Conservation (phyloP, 352 stramenopile genomes). For the Albugo candida region DNA sequence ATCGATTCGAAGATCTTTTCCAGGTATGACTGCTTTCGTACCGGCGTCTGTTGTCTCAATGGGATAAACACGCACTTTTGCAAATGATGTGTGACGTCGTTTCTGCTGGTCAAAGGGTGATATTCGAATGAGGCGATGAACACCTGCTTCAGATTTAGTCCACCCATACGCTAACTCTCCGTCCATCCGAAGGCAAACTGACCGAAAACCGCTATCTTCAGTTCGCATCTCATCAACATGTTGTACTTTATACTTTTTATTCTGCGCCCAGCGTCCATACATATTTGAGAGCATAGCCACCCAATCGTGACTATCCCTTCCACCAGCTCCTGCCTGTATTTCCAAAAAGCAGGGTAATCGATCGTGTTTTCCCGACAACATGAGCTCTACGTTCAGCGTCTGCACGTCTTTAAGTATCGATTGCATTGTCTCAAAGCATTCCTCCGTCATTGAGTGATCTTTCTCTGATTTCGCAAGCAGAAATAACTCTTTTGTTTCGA, state of each 20-base stretch:
- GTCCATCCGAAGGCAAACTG: constrained; percentile 31
- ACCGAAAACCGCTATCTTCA: constrained; percentile 52
- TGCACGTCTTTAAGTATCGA: constrained; percentile 19
- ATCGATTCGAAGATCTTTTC: constrained; percentile 86
- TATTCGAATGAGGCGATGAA: constrained; percentile 88
- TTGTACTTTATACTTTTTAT: constrained; percentile 39
- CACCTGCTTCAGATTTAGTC: constrained; percentile 86
- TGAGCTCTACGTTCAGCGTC: constrained; percentile 33
- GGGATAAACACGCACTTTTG: constrained; percentile 62
- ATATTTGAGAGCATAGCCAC: constrained; percentile 89
- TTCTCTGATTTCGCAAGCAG: constrained; percentile 35
- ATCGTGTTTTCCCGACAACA: constrained; percentile 37
- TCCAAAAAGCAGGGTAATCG: constrained; percentile 51
- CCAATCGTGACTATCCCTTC: constrained; percentile 93
- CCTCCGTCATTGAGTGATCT: constrained; percentile 23
- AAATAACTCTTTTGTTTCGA: constrained; percentile 46
- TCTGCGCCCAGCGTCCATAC: constrained; percentile 72
- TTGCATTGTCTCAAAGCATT: constrained; percentile 26
- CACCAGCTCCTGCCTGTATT: constrained; percentile 70
- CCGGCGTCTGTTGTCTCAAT: constrained; percentile 17
- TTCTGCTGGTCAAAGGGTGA: constrained; percentile 90
- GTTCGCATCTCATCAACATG: constrained; percentile 75
- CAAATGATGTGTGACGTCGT: constrained; percentile 90
- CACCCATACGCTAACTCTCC: constrained; percentile 82
- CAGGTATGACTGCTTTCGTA: constrained; percentile 20